Base-by-base conservation (phyloP, 164 flowering plant genomes). In the Aristolochia californica region DNA sequence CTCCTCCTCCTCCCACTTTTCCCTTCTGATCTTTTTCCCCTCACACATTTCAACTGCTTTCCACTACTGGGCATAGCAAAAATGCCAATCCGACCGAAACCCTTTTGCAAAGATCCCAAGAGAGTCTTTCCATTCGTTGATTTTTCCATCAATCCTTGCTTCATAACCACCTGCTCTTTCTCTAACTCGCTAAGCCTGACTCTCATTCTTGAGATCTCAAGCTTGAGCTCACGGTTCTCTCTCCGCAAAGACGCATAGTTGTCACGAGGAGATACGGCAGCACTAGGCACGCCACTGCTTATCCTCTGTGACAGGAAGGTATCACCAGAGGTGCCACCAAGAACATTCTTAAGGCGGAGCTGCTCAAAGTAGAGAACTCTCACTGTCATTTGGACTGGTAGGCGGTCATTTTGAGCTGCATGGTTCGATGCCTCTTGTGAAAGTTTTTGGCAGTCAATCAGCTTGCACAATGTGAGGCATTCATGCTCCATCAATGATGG, bases 341-440 rank as follows among this genome's bases (percentile, higher is more conserved):
- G 44, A 14, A 84, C 68, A 59, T 66, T 79, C 74, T 76, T 81
- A 18, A 87, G 55, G 1, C 80, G 82, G 13, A 83, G 71, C 76
- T 84, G 95, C 75, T 87, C 95, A 21, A 65, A 78, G 48, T 82
- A 83, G 49, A 87, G 87, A 25, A 87, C 87, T 51, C 74, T 69
- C 0, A 87, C 82, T 23, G 74, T 62, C 83, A 81, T 74, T 53
- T 79, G 86, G 14, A 83, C 82, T 2, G 91, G 95, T 0, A 87
- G 87, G 24, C 95, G 70, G 11, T 87, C 95, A 34, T 86, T 86
- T 62, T 82, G 90, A 18, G 95, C 90, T 7, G 87, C 95, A 54
- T 87, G 95, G 43, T 68, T 76, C 63, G 78, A 69, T 20, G 95
- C 91, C 66, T 86, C 90, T 66, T 79, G 85, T 8, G 95, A 82